Base-by-base conservation (phyloP, 441 rosid genomes). In the Manihot esculenta region DNA sequence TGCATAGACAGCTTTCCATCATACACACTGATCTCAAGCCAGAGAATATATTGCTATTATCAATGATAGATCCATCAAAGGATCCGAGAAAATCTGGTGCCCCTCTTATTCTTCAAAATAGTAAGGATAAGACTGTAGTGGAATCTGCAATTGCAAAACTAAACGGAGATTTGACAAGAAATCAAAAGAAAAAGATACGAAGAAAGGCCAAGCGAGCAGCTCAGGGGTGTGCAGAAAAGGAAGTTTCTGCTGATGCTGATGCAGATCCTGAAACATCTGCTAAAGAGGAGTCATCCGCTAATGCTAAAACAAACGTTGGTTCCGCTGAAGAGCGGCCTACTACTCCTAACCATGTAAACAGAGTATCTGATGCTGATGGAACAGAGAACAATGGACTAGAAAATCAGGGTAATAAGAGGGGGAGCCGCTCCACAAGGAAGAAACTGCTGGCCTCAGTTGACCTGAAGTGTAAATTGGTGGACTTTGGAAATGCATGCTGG, bases 401-500 rank as follows among this genome's bases (percentile, higher is more conserved):
- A 64, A 80, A 75, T 65, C 79, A 75, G 70, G 74, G 82, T 50
- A 73, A 27, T 51, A 83, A 77, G 81, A 84, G 86, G 76, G 87
- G 84, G 61, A 81, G 82, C 61, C 86, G 80, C 62, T 79, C 84
- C 51, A 79, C 82, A 62, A 81, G 94, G 80, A 68, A 75, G 75
- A 79, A 73, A 72, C 81, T 84, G 58, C 47, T 86, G 75, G 83
- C 76, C 18, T 79, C 86, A 62, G 79, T 79, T 68, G 88, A 87
- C 63, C 73, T 86, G 50, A 87, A 81, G 64, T 89, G 90, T 82
- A 89, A 89, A 79, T 82, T 89, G 84, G 94, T 89, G 24, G 94
- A 89, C 73, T 89, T 89, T 74, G 90, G 94, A 50, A 89, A 87
- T 82, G 94, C 94, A 27, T 89, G 92, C 77, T 89, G 94, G 94